These are phyloP conservation scores for Lipomyces mesembrius DNA, from an alignment of 805 yeast genomes.

Conservation along the genomic window DNA sequence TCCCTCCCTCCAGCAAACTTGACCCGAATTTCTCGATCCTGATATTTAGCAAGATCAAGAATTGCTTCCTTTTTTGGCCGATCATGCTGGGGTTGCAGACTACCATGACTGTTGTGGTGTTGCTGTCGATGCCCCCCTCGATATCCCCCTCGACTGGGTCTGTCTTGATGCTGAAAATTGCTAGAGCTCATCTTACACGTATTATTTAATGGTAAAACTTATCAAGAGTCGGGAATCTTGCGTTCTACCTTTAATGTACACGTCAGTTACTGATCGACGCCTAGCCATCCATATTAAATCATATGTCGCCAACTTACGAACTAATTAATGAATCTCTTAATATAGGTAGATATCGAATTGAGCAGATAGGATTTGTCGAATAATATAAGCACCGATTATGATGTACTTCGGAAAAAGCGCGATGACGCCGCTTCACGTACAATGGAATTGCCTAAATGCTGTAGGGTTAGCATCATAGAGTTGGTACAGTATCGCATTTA, in stretches of 20 bases:
- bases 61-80: conserved; percentile 92
- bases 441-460: not conserved
- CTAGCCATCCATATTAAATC: not conserved
- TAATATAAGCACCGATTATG: no score
- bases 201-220: not conserved
- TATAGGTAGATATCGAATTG: not conserved
- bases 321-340: not conserved
- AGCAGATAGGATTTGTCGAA: not conserved
- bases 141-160: conserved; percentile 17
- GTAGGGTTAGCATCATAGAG: not conserved
- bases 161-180: conserved; percentile 19
- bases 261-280: not conserved
- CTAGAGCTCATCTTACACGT: conserved; percentile 1
- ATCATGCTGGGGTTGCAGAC: conserved; percentile 48
- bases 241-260: no score
- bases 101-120: conserved; percentile 7
- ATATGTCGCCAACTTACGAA: not conserved
- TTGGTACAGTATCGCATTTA: not conserved
- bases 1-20: conserved; percentile 86
- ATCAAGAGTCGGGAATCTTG: no score
- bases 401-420: not conserved
- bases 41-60: conserved; percentile 74
- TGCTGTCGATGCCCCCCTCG: conserved; percentile 30
- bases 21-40: conserved; percentile 73
- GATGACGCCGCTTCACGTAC: not conserved